These are phyloP conservation scores for Penicillium concentricum DNA, from an alignment of 2,329 filamentous ascomycete genomes.

Conservation along the genomic window DNA sequence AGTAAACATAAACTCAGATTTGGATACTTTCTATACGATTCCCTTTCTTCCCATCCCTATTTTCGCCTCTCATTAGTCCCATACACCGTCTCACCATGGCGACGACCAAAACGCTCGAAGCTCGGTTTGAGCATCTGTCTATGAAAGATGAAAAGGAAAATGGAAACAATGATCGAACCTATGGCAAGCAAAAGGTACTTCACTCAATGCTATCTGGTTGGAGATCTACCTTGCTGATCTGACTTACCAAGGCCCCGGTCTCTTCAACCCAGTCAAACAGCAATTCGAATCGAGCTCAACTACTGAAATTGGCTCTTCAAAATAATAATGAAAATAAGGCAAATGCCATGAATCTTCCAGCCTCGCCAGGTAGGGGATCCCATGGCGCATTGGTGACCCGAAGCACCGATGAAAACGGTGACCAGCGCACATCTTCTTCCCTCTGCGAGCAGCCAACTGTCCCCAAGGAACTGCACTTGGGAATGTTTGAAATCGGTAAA, in stretches of 20 bases:
- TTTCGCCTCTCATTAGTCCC: constrained; percentile 5
- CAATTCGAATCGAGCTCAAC: constrained; percentile 67
- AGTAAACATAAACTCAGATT: constrained; percentile 1
- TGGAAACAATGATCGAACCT: constrained; percentile 53
- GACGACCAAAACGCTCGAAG: constrained; percentile 73
- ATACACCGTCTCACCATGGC: constrained; percentile 56
- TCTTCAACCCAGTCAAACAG: constrained; percentile 49
- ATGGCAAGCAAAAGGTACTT: constrained; percentile 75
- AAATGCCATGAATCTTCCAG: constrained; percentile 52
- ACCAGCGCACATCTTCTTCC: constrained; percentile 38
- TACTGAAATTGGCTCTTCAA: constrained; percentile 83
- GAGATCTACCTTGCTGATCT: constrained; percentile 19
- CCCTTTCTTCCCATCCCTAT: constrained; percentile 6
- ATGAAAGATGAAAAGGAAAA: constrained; percentile 84
- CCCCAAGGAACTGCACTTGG: constrained; percentile 70
- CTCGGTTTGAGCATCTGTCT: constrained; percentile 84
- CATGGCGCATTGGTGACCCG: constrained; percentile 37
- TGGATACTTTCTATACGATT: not conserved
- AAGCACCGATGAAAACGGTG: constrained; percentile 49
- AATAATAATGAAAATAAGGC: constrained; percentile 65
- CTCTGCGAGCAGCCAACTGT: constrained; percentile 57
- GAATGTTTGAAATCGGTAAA: constrained; percentile 91
- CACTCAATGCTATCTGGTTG: not conserved
- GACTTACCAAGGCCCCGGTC: constrained; percentile 42
- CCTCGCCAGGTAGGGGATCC: constrained; percentile 66